Percentiles rank a stretch among this genome's conserved stretches.
Conservation (phyloP, 129 eudicot genomes). For the Solidago caesia region DNA sequence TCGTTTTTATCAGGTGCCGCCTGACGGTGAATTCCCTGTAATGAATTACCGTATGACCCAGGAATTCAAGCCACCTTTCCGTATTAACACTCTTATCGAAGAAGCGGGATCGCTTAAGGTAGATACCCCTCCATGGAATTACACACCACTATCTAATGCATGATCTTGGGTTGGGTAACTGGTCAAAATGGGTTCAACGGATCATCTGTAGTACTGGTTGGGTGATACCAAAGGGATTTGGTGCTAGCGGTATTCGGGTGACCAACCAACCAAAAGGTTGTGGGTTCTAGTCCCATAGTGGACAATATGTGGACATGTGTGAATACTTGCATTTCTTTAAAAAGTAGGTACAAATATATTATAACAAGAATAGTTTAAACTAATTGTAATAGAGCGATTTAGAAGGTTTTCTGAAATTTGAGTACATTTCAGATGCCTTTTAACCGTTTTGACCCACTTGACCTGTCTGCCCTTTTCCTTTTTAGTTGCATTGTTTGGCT, state of each 20-base stretch:
- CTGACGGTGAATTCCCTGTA: slow-evolving; percentile 97
- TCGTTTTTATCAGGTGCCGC: slow-evolving; percentile 57
- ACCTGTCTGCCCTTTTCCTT: no score
- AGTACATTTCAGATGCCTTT: neutral
- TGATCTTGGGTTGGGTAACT: slow-evolving; percentile 36
- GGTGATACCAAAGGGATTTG: no score
- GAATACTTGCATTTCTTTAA: neutral
- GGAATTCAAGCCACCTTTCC: slow-evolving; percentile 93
- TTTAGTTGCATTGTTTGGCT: neutral
- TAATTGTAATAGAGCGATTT: neutral
- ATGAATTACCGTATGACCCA: slow-evolving; percentile 99
- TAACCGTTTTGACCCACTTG: neutral
- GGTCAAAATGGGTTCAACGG: neutral
- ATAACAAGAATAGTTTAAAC: neutral
- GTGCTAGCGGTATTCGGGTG: no score
- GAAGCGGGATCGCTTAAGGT: slow-evolving; percentile 91
- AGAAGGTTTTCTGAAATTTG: neutral
- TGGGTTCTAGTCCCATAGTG: neutral
- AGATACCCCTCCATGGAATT: neutral
- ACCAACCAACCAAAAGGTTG: neutral
- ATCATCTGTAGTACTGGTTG: neutral
- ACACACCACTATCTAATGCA: neutral
- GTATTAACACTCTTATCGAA: slow-evolving; percentile 70
- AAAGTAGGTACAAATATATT: neutral
- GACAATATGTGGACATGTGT: no score